A percentile compares a stretch with the other conserved stretches of the same genome.
phyloP scores from a whole-genome alignment of 331 rosid genomes.

The Dryas integrifolia region DNA sequence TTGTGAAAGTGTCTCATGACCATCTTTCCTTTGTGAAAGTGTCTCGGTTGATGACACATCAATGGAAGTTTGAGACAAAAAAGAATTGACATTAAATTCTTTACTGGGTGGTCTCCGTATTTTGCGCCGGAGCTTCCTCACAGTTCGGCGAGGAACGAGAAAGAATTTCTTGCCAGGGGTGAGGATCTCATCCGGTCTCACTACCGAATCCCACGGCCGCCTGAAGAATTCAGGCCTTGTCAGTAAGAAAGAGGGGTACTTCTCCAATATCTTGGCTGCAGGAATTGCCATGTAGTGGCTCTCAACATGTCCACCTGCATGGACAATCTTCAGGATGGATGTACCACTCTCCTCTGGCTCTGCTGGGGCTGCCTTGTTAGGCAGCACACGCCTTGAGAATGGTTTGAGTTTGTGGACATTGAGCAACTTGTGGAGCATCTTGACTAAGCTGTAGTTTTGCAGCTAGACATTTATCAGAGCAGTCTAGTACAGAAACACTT shows the following conservation, averaged over 20 bases:
- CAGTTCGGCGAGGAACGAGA: slow-evolving; percentile 19
- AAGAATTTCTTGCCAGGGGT: slow-evolving; percentile 27
- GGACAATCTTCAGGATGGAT: slow-evolving; percentile 28
- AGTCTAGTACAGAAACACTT: background rate
- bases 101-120: slow-evolving; percentile 4
- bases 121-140: slow-evolving; percentile 27
- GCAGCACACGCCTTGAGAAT: background rate
- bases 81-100: background rate
- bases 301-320: slow-evolving; percentile 32
- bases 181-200: slow-evolving; percentile 31
- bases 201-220: slow-evolving; percentile 33
- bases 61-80: background rate
- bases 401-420: slow-evolving; percentile 12
- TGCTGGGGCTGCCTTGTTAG: slow-evolving; percentile 1
- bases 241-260: slow-evolving; percentile 33
- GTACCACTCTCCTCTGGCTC: background rate
- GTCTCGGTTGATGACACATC: background rate
- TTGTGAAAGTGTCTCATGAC: background rate
- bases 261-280: slow-evolving; percentile 32
- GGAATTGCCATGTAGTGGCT: slow-evolving; percentile 32
- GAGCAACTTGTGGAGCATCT: slow-evolving; percentile 27
- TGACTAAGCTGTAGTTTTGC: background rate
- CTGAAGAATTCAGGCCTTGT: slow-evolving; percentile 29
- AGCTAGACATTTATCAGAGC: background rate
- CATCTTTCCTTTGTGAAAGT: background rate